Base-by-base conservation (phyloP, 345 rosid species). In the Eutrema heterophyllum region DNA sequence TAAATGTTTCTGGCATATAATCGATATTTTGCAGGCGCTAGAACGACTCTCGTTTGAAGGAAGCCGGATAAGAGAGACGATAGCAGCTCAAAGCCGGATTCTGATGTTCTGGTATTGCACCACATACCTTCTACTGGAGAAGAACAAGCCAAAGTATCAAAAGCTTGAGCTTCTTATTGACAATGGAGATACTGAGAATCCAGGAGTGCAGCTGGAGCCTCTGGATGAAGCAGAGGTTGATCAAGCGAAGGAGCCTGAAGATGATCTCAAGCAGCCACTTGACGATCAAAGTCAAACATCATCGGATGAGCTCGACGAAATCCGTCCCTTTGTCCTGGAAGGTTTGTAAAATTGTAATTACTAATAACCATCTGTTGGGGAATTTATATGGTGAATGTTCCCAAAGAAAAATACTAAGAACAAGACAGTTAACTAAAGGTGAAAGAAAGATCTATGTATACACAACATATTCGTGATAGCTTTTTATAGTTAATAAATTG, bases 131-230 rank as follows among this genome's bases (percentile, higher is more conserved):
- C 95, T 94, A 60, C 88, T 95, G 7, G 73, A 88, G 87, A 88
- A 84, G 77, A 91, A 89, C 84, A 89, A 86, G 60, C 97, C 99
- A 53, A 88, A 84, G 76, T 91, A 89, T 84, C 96, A 86, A 76
- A 85, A 55, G 77, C 95, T 95, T 35, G 93, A 89, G 84, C 79
- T 80, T 53, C 84, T 58, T 30, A 58, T 7, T 54, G 71, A 76
- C 8, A 27, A 76, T 6, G 79, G 26, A 76, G 70, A 68, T 36
- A 15, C 75, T 2, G 69, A 7, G 36, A 76, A 80, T 64, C 78
- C 78, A 63, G 78, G 32, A 48, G 74, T 77, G 48, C 71, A 82
- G 68, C 81, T 81, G 48, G 85, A 87, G 64, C 80, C 85, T 59
- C 15, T 78, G 29, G 70, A 70, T 21, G 67, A 72, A 59, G 48